A percentile compares a stretch with the other conserved stretches of the same genome.
phyloP scores from a whole-genome alignment of 2,329 filamentous ascomycete species.

The Nemania diffusa region DNA sequence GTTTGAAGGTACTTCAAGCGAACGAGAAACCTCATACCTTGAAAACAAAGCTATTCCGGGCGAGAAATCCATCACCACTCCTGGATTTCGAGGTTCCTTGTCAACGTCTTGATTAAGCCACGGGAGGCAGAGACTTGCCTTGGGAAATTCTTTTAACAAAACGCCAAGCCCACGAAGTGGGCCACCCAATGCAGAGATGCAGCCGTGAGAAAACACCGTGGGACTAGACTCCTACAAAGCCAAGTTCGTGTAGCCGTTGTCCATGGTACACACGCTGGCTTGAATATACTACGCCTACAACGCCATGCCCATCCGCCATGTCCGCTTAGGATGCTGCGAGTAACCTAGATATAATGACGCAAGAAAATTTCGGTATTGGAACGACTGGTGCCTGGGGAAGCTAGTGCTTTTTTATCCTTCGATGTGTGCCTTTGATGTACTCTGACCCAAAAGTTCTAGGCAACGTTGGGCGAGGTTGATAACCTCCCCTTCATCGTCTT shows the following conservation, averaged over 20 bases:
- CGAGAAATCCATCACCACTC: slow-evolving; percentile 23
- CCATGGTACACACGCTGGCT: slow-evolving; percentile 45
- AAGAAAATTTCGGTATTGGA: slow-evolving; percentile 39
- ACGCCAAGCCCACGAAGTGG: slow-evolving; percentile 39
- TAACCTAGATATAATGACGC: slow-evolving; percentile 47
- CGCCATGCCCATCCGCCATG: slow-evolving; percentile 55
- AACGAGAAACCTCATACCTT: slow-evolving; percentile 21
- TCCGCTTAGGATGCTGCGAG: slow-evolving; percentile 49
- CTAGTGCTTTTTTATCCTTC: slow-evolving; percentile 68
- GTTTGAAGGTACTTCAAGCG: slow-evolving; percentile 25
- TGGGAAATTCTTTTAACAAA: slow-evolving; percentile 34
- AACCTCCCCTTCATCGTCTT: slow-evolving; percentile 93
- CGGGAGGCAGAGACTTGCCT: slow-evolving; percentile 28
- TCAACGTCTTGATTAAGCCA: slow-evolving; percentile 29
- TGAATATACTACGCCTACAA: slow-evolving; percentile 55
- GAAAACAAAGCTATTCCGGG: slow-evolving; percentile 21
- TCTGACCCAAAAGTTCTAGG: slow-evolving; percentile 83
- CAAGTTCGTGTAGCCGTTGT: slow-evolving; percentile 36
- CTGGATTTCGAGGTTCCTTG: slow-evolving; percentile 5
- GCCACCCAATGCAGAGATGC: slow-evolving; percentile 48
- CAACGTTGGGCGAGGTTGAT: slow-evolving; percentile 91
- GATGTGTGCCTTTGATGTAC: slow-evolving; percentile 80
- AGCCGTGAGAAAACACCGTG: slow-evolving; percentile 40
- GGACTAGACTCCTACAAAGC: slow-evolving; percentile 41
- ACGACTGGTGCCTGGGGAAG: slow-evolving; percentile 12